Base-by-base conservation (phyloP, 352 stramenopile species). In the Thalassiosira exigua region DNA sequence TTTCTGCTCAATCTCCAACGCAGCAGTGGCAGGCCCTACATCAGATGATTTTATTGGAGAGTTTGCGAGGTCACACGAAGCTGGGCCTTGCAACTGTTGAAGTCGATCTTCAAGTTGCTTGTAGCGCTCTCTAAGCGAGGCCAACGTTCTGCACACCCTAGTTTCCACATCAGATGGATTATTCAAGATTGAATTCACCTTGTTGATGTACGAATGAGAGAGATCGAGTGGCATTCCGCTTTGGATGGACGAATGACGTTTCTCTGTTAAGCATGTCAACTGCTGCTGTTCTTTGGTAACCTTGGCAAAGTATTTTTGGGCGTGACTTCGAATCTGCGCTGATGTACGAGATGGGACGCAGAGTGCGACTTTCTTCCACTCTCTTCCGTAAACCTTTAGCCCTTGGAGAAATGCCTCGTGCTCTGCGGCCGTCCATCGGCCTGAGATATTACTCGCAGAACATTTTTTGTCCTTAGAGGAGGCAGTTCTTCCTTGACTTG, bases 281-380 rank as follows among this genome's bases (percentile, higher is more conserved):
- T 69, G 27, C n/a, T 81, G 62, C 4, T 67, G 50, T 53, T 72
- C 69, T 71, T 80, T 84, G 17, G 68, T 73, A 46, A 73, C 42
- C 41, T 89, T 91, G 22, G 76, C 50, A 76, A 96, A 95, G 78
- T 98, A 98, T 70, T 99, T 99, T 86, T 99, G 96, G 0, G 96
- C 96, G 67, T 99, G 96, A 1, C 94, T 98, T 9, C 96, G 95
- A 76, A 98, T 98, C 58, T 94, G 89, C 29, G 98, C 96, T 3
- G 97, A 88, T 4, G 94, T 98, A 60, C 96, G 88, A 22, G 96
- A 98, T 71, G 96, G 96, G 84, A 99, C 98, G 24, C 96, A 88
- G 46, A 91, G 92, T 22, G 95, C 94, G 21, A 99, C 98, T 86
- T 97, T 97, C 79, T 98, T 98, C 96, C 96, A 99, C 85, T 98